Conservation (phyloP, 2,329 filamentous ascomycete genomes). For the Scleromitrula shiraiana region DNA sequence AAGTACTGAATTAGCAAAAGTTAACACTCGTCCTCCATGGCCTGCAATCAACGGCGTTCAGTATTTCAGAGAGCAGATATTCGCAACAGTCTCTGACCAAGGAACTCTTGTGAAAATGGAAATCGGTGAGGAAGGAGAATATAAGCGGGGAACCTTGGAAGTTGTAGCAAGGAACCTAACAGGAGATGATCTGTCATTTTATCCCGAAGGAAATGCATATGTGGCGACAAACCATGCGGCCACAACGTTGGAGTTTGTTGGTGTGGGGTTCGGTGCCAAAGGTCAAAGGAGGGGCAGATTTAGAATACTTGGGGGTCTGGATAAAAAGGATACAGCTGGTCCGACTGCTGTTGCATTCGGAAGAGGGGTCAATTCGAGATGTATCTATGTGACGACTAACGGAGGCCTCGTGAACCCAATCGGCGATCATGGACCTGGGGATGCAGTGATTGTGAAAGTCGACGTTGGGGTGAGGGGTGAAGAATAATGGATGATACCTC, state of each 20-base stretch:
- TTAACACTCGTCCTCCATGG: not conserved
- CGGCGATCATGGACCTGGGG: not conserved
- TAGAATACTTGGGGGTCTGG: not conserved
- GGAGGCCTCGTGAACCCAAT: not conserved
- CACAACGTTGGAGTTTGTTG: not conserved
- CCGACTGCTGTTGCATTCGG: slow-evolving; percentile 1
- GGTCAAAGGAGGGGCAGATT: not conserved
- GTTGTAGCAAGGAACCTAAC: not conserved
- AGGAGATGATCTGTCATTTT: not conserved
- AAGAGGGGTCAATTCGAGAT: not conserved
- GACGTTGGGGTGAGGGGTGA: not conserved
- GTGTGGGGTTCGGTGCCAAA: not conserved
- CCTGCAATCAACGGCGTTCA: not conserved
- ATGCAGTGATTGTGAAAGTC: not conserved
- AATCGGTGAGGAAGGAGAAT: not conserved
- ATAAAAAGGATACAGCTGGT: not conserved
- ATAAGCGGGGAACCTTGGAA: not conserved
- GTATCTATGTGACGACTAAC: slow-evolving; percentile 5
- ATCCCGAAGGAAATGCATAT: not conserved
- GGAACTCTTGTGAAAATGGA: not conserved
- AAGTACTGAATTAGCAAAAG: not conserved
- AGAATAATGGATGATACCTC: not conserved
- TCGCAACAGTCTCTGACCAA: not conserved
- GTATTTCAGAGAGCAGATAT: not conserved
- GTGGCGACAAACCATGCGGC: not conserved